Percentiles rank a stretch among this genome's conserved stretches.
These are phyloP conservation scores for Trichodelitschia bisporula DNA, from an alignment of 495 filamentous ascomycete genomes.

Conservation along the genomic window DNA sequence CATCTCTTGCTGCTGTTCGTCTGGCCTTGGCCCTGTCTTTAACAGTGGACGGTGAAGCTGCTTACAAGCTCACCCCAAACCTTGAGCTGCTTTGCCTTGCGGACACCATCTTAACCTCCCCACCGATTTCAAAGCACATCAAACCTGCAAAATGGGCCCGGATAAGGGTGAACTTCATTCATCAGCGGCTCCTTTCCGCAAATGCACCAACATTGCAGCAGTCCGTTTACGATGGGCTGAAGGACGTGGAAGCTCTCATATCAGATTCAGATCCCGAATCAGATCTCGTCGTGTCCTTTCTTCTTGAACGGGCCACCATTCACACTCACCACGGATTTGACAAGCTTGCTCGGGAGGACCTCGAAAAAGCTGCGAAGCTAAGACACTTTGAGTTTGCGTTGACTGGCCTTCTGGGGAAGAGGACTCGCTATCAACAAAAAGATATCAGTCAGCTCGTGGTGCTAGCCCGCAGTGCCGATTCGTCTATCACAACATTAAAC, in stretches of 20 bases:
- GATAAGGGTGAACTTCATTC: conserved; percentile 54
- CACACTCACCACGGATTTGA: conserved; percentile 73
- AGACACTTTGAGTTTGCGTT: conserved; percentile 60
- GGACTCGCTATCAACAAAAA: conserved; percentile 78
- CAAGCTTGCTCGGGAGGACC: conserved; percentile 41
- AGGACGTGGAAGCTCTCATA: conserved; percentile 19
- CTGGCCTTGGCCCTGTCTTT: conserved; percentile 34
- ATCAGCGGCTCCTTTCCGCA: conserved; percentile 71
- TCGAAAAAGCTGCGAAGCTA: conserved; percentile 34
- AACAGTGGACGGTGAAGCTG: conserved; percentile 60
- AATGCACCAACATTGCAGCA: conserved; percentile 38
- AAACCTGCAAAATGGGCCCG: conserved; percentile 18
- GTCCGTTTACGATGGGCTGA: conserved; percentile 28
- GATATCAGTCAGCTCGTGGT: conserved; percentile 84
- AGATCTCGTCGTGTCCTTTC: conserved; percentile 25
- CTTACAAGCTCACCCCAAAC: conserved; percentile 61
- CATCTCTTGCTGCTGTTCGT: conserved; percentile 16
- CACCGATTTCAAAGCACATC: conserved; percentile 19
- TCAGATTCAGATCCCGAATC: conserved; percentile 22
- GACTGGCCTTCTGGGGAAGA: conserved; percentile 67
- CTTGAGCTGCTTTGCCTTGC: conserved; percentile 64
- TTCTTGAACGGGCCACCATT: conserved; percentile 62
- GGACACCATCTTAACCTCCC: conserved; percentile 34
- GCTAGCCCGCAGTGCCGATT: conserved; percentile 43
- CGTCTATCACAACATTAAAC: too few relatives aligned